These are phyloP conservation scores for Triticum turgidum DNA, from an alignment of 176 grass and related monocot species.

Conservation along the genomic window DNA sequence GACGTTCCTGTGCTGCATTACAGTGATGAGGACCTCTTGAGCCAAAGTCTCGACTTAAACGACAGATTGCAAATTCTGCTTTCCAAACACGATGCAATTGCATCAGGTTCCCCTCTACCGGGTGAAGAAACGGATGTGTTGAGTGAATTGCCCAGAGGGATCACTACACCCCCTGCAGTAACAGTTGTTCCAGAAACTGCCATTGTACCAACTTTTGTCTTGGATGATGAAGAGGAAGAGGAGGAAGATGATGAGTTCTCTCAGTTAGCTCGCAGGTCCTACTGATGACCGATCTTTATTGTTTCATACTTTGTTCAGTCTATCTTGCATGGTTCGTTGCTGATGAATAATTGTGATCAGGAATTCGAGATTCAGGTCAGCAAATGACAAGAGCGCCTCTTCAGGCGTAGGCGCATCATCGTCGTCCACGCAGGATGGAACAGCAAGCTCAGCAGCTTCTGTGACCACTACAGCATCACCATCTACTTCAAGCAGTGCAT, in stretches of 20 bases:
- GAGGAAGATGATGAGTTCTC: slow-evolving; percentile 74
- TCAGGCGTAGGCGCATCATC: not conserved
- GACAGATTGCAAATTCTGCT: slow-evolving; percentile 73
- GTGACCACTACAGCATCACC: slow-evolving; percentile 30
- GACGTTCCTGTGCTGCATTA: slow-evolving; percentile 15
- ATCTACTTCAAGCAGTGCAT: slow-evolving; percentile 33
- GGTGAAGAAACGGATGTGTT: slow-evolving; percentile 30
- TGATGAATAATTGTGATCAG: slow-evolving; percentile 43
- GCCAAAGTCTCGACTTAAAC: slow-evolving; percentile 74
- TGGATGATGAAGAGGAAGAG: slow-evolving; percentile 40
- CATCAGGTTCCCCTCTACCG: slow-evolving; percentile 51
- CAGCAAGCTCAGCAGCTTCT: slow-evolving; percentile 10
- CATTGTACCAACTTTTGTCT: slow-evolving; percentile 13
- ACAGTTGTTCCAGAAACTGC: slow-evolving; percentile 30
- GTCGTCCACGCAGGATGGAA: not conserved
- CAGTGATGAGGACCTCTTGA: slow-evolving; percentile 74
- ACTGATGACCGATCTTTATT: not conserved
- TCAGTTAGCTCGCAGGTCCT: slow-evolving; percentile 69
- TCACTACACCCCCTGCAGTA: not conserved
- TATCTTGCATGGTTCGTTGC: not conserved
- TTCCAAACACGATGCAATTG: slow-evolving; percentile 71
- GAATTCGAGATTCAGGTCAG: slow-evolving; percentile 49
- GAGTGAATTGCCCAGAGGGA: not conserved
- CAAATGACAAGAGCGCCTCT: slow-evolving; percentile 24
- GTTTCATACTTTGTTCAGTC: not conserved